Evolutionary conservation across 2,329 filamentous ascomycete species (phyloP), one percentile per base, ranked within the genome.

Genomic region (Intubia oerlemansii): DNA sequence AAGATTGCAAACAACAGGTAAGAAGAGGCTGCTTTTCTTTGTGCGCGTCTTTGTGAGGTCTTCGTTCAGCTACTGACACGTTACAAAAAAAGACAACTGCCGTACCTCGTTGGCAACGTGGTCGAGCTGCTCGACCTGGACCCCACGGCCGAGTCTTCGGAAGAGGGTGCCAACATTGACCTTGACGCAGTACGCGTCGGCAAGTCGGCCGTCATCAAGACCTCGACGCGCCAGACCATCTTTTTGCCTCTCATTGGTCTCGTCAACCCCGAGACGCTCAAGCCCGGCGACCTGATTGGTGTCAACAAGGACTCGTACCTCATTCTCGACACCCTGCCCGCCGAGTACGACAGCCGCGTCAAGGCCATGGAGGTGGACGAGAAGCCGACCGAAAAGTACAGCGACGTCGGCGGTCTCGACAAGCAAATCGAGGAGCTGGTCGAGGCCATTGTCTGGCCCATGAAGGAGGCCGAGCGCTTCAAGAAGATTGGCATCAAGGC

Each of bases 311-410:
- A 98, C 46, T 95, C 85, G 33, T 98, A 98, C 50, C 71, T 98
- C 20, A 80, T 98, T 39, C 66, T 98, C 33, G 90, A 98, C 48
- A 98, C 88, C 15, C 62, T 98, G 39, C 88, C 88, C 2, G 88
- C 88, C 26, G 90, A 98, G 52, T 98, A 98, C 47, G 88, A 98
- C 49, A 95, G 85, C 56, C 72, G 88, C 51, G 88, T 98, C 40
- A 98, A 98, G 61, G 90, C 90, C 20, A 98, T 98, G 88, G 90
- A 98, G 59, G 88, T 98, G 7, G 88, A 98, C 45, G 90, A 98
- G 65, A 98, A 98, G 63, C 90, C 88, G 8, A 95, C 84, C 22
- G 88, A 98, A 55, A 92, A 95, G 56, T 98, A 98, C 57, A 88
- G 75, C 31, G 88, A 98, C 56, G 90, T 98, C 10, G 88, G 88